Conservation (phyloP, 2,329 filamentous ascomycete species). For the Akanthomyces lecanii region DNA sequence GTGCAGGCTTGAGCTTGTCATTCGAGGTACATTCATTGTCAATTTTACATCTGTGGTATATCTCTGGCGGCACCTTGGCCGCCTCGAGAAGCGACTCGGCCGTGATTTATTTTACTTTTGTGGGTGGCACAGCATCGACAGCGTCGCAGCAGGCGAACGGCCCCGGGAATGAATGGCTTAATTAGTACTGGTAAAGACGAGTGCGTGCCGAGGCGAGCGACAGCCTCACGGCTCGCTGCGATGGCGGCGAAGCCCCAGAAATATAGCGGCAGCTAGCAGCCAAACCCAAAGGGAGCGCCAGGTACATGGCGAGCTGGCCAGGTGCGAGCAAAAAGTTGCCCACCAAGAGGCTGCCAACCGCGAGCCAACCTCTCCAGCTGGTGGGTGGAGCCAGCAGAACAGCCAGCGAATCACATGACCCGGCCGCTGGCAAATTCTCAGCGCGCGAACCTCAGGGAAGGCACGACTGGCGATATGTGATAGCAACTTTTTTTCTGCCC, state of each 20-base stretch:
- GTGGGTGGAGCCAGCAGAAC: neutral
- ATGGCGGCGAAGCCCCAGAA: no score
- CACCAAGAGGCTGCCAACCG: no score
- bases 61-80: neutral
- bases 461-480: conserved; percentile 7
- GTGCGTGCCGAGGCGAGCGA: neutral
- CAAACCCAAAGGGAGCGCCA: neutral
- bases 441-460: neutral
- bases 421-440: conserved; percentile 16
- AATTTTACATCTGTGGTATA: no score
- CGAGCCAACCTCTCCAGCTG: no score
- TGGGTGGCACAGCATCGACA: conserved; percentile 1
- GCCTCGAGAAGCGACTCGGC: neutral
- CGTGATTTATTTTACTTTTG: conserved; percentile 18
- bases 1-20: no score
- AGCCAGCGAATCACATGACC: conserved; percentile 14
- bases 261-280: neutral
- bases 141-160: neutral
- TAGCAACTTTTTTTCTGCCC: conserved; percentile 11
- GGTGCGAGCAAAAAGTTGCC: no score
- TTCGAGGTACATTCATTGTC: no score
- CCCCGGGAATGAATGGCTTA: neutral
- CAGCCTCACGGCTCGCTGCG: neutral
- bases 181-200: neutral
- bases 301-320: no score